phyloP scores from a whole-genome alignment of 805 yeast genomes.

The Wickerhamiella azyma region DNA sequence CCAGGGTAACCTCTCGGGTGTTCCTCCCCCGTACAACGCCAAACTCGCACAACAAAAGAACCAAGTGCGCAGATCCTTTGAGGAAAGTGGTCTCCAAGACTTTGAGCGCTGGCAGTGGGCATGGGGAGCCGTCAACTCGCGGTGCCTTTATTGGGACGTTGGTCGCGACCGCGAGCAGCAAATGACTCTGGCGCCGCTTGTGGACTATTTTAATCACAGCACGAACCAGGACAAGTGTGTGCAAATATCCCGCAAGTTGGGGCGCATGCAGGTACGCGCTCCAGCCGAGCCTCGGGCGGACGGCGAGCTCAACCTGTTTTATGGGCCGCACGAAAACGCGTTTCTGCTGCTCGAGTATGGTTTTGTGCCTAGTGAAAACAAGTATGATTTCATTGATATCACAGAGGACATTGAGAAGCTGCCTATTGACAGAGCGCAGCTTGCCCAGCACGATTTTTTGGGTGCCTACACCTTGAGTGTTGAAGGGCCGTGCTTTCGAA shows the following conservation, averaged over 20 bases:
- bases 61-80: background rate
- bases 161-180: conserved; percentile 49
- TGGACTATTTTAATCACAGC: conserved; percentile 73
- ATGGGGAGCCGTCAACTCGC: conserved; percentile 81
- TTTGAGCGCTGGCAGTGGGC: conserved; percentile 38
- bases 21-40: conserved; percentile 15
- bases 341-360: conserved; percentile 81
- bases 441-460: conserved; percentile 42
- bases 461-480: conserved; percentile 59
- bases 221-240: conserved; percentile 21
- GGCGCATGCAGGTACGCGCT: conserved; percentile 39
- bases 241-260: conserved; percentile 32
- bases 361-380: conserved; percentile 44
- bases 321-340: conserved; percentile 82
- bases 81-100: background rate
- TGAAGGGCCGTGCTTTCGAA: conserved; percentile 50
- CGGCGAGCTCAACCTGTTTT: conserved; percentile 48
- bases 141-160: conserved; percentile 71
- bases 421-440: conserved; percentile 30
- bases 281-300: conserved; percentile 25
- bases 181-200: conserved; percentile 82
- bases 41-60: conserved; percentile 14
- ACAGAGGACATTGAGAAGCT: conserved; percentile 30
- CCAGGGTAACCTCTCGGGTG: conserved; percentile 10
- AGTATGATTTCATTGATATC: conserved; percentile 61